Evolutionary conservation across 441 rosid genomes (phyloP).

Genomic region (Gossypium trilobum): DNA sequence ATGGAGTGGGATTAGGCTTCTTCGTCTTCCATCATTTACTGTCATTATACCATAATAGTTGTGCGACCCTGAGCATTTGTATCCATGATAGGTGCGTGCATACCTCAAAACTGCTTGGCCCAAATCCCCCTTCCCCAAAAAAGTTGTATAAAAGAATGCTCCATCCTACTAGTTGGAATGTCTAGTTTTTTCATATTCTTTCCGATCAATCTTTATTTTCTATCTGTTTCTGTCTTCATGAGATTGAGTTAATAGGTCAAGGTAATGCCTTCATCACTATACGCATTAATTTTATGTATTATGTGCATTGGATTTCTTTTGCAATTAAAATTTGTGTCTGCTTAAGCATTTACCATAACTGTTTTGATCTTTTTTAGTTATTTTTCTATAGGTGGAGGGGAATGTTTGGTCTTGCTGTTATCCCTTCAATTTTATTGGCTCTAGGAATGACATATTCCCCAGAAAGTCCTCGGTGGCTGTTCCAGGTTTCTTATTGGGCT

Average conservation of each 20-base stretch:
- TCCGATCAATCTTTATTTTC: neutral
- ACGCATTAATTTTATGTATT: neutral
- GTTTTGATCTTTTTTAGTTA: neutral
- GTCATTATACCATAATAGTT: neutral
- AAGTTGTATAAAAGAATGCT: neutral
- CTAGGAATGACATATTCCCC: constrained; percentile 87
- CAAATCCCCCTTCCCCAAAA: neutral
- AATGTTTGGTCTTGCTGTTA: constrained; percentile 76
- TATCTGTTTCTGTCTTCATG: neutral
- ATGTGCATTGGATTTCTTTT: constrained; percentile 3
- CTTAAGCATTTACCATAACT: constrained; percentile 3
- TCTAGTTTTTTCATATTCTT: neutral
- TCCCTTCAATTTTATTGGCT: constrained; percentile 79
- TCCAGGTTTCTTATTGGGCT: constrained; percentile 49
- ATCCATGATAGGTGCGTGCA: neutral
- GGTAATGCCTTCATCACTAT: neutral
- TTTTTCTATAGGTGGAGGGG: constrained; percentile 81
- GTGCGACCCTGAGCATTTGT: neutral
- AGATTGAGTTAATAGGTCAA: neutral
- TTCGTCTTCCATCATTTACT: neutral
- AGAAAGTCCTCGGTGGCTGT: constrained; percentile 98
- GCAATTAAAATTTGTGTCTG: constrained; percentile 6
- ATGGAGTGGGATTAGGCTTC: constrained; percentile 5
- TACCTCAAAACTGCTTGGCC: neutral
- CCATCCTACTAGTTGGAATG: neutral